Conservation (phyloP, 108 stramenopile species). For the Conticribra guillardii region DNA sequence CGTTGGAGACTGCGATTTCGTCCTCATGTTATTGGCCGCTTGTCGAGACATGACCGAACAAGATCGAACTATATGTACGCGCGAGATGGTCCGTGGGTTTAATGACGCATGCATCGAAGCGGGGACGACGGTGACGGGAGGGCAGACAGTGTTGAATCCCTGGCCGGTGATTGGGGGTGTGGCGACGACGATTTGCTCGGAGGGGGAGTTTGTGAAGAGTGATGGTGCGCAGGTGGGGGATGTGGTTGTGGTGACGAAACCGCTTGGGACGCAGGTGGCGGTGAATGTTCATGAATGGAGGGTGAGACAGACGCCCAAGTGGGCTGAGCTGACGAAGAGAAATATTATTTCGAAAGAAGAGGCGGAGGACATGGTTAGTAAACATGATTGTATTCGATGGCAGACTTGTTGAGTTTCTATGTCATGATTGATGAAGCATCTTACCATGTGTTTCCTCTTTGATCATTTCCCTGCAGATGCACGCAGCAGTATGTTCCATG, state of each 20-base stretch:
- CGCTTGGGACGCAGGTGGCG: constrained; percentile 86
- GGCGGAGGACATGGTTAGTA: constrained; percentile 72
- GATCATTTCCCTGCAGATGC: too few species aligned
- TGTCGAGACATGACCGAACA: constrained; percentile 73
- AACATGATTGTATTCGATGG: neutral
- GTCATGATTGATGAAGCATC: too few species aligned
- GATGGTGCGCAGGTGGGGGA: constrained; percentile 76
- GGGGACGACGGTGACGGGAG: constrained; percentile 77
- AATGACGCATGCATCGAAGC: constrained; percentile 80
- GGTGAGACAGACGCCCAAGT: constrained; percentile 30
- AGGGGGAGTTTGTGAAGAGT: constrained; percentile 75
- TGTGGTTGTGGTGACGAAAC: constrained; percentile 85
- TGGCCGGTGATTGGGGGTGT: constrained; percentile 92
- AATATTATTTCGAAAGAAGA: constrained; percentile 20
- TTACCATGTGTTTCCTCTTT: too few species aligned
- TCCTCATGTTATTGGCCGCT: constrained; percentile 83
- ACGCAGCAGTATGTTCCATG: constrained; percentile 80
- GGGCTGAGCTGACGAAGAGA: constrained; percentile 33
- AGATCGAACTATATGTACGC: constrained; percentile 78
- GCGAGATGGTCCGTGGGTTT: constrained; percentile 83
- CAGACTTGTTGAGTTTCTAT: too few species aligned
- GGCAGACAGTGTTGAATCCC: constrained; percentile 89
- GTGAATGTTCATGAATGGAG: constrained; percentile 91
- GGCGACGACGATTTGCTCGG: constrained; percentile 72
- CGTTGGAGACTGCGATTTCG: constrained; percentile 77